Percentiles rank a stretch among this genome's conserved stretches.
These are phyloP conservation scores for Heliocybe sulcata DNA, from an alignment of 1,284 basidiomycete genomes.

Conservation along the genomic window DNA sequence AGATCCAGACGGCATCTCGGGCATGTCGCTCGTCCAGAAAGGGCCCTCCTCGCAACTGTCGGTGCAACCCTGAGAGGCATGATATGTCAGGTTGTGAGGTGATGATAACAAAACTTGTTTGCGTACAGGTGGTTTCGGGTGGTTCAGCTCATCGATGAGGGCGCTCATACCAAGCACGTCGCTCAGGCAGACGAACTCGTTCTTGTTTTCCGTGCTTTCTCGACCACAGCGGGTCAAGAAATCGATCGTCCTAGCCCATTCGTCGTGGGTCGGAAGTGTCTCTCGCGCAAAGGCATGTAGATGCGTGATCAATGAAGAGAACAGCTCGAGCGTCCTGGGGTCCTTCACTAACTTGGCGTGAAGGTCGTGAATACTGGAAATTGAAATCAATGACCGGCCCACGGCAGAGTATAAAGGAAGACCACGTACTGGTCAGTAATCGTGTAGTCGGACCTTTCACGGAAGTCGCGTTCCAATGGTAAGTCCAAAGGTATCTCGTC, in stretches of 20 bases:
- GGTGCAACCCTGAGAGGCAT: constrained; percentile 31
- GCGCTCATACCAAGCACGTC: constrained; percentile 31
- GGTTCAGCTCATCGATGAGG: constrained; percentile 30
- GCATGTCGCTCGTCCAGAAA: constrained; percentile 30
- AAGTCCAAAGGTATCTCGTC: constrained; percentile 26
- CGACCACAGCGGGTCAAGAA: constrained; percentile 28
- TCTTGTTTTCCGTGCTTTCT: constrained; percentile 31
- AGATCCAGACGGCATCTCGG: constrained; percentile 26
- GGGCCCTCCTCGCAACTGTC: constrained; percentile 32
- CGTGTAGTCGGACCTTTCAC: constrained; percentile 24
- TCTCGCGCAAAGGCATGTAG: constrained; percentile 33
- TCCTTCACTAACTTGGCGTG: constrained; percentile 25
- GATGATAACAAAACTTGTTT: not conserved
- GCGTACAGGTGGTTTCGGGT: constrained; percentile 27
- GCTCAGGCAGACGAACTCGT: constrained; percentile 34
- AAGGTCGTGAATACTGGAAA: constrained; percentile 20
- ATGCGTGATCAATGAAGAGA: constrained; percentile 28
- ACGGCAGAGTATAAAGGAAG: no score
- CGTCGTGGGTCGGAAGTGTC: constrained; percentile 26
- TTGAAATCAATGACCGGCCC: not conserved
- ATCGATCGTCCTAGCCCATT: constrained; percentile 28
- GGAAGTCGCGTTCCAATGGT: constrained; percentile 28
- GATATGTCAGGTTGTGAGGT: no score
- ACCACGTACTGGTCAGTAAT: constrained; percentile 22
- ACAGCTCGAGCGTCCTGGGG: constrained; percentile 27